Evolutionary conservation across 2,329 filamentous ascomycete genomes (phyloP).

Genomic region (Aureobasidium vineae): DNA sequence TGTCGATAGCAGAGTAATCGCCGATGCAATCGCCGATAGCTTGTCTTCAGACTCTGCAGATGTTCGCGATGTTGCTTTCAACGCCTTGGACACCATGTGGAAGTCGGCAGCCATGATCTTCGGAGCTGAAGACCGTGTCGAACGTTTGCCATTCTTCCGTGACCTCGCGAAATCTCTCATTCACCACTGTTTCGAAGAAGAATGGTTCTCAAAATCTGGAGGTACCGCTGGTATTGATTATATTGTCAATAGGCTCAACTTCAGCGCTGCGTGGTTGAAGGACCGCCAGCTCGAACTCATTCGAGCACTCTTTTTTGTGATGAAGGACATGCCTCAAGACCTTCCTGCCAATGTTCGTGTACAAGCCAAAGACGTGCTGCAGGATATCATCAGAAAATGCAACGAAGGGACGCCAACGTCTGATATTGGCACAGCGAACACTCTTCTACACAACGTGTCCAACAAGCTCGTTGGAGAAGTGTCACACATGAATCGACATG

Average conservation of each 20-base stretch:
- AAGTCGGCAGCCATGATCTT: slow-evolving; percentile 76
- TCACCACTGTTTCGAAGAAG: slow-evolving; percentile 94
- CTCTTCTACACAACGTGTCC: slow-evolving; percentile 72
- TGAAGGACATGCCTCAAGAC: slow-evolving; percentile 97
- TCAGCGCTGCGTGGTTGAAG: slow-evolving; percentile 80
- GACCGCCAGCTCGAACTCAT: slow-evolving; percentile 84
- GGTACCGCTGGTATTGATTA: slow-evolving; percentile 88
- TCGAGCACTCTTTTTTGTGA: slow-evolving; percentile 89
- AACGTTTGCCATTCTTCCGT: slow-evolving; percentile 78
- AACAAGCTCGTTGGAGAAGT: slow-evolving; percentile 84
- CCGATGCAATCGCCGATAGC: slow-evolving; percentile 86
- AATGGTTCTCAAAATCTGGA: slow-evolving; percentile 98
- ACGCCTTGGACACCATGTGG: slow-evolving; percentile 73
- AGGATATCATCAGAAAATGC: slow-evolving; percentile 73
- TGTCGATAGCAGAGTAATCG: slow-evolving; percentile 82
- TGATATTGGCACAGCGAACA: slow-evolving; percentile 66
- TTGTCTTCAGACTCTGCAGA: slow-evolving; percentile 78
- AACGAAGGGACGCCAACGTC: slow-evolving; percentile 77
- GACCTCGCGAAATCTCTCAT: slow-evolving; percentile 81
- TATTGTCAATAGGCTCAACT: slow-evolving; percentile 76
- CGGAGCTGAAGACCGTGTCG: slow-evolving; percentile 67
- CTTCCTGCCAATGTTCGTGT: slow-evolving; percentile 84
- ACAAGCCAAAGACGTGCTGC: slow-evolving; percentile 78
- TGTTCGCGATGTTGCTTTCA: slow-evolving; percentile 79
- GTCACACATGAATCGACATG: slow-evolving; percentile 93